Evolutionary conservation across 805 yeast species (phyloP).

Genomic region (Candida krabiensis): DNA sequence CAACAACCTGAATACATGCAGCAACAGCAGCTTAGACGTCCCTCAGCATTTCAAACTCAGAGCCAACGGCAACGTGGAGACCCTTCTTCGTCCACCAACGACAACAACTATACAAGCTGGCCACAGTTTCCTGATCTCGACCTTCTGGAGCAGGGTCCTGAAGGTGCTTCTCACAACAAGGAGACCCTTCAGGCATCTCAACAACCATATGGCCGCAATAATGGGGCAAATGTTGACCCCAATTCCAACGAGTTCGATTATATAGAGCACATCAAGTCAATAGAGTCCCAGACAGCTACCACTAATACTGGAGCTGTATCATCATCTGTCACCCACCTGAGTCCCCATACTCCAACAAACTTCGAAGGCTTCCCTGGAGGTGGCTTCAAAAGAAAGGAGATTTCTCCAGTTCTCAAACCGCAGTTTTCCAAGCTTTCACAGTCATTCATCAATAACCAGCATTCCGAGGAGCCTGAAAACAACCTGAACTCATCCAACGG

Average conservation of each 20-base stretch:
- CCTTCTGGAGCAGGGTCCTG: conserved; percentile 12
- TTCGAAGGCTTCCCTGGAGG: not conserved
- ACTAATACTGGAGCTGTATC: conserved; percentile 10
- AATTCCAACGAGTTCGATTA: conserved; percentile 60
- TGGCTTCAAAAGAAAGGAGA: conserved; percentile 24
- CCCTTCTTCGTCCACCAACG: conserved; percentile 6
- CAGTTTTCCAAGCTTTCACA: conserved; percentile 31
- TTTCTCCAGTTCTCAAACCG: conserved; percentile 22
- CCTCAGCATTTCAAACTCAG: conserved; percentile 3
- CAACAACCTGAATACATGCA: not conserved
- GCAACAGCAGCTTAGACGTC: not conserved
- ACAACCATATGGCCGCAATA: not conserved
- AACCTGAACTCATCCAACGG: not conserved
- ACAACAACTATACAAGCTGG: conserved; percentile 29
- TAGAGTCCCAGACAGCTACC: conserved; percentile 34
- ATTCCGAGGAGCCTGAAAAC: not conserved
- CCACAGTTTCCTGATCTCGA: conserved; percentile 36
- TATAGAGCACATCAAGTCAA: conserved; percentile 59
- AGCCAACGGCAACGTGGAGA: conserved; percentile 1
- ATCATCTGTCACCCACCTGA: conserved; percentile 13
- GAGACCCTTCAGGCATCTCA: not conserved
- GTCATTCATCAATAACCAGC: conserved; percentile 18
- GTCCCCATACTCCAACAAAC: conserved; percentile 5
- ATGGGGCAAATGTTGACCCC: conserved; percentile 34
- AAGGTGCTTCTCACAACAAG: not conserved